A percentile compares a stretch with the other conserved stretches of the same genome.
Evolutionary conservation across 306 rosid genomes (phyloP).

Genomic region (Quercus variabilis): DNA sequence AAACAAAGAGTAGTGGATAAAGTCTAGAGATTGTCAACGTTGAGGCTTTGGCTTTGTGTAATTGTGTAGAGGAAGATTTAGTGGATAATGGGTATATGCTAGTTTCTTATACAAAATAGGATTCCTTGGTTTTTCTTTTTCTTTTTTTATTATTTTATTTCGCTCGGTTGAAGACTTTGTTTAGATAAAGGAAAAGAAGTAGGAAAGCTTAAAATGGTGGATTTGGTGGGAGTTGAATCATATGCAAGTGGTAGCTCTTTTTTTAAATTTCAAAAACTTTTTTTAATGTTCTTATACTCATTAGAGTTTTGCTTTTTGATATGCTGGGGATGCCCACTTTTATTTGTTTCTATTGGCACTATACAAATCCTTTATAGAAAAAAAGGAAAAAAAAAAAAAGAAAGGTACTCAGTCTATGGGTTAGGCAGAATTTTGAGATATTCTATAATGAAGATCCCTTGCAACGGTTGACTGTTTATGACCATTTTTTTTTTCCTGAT

Average conservation of each 20-base stretch:
- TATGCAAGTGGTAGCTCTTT: slow-evolving; percentile 21
- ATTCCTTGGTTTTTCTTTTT: slow-evolving; percentile 6
- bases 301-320: background rate
- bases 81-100: slow-evolving; percentile 16
- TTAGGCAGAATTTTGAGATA: background rate
- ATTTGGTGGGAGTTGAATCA: slow-evolving; percentile 33
- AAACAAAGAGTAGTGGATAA: background rate
- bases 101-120: slow-evolving; percentile 24
- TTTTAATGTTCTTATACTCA: background rate
- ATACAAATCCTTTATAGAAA: background rate
- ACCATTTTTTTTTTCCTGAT: background rate
- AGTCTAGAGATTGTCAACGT: slow-evolving; percentile 18
- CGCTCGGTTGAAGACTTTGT: background rate
- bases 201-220: slow-evolving; percentile 25
- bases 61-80: slow-evolving; percentile 27
- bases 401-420: background rate
- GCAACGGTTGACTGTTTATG: background rate
- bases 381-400: no score
- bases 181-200: background rate
- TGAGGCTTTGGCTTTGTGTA: slow-evolving; percentile 14
- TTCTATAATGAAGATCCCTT: background rate
- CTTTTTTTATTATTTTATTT: background rate
- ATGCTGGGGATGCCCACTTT: slow-evolving; percentile 18
- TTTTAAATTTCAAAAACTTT: background rate
- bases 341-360: slow-evolving; percentile 23